phyloP scores from a whole-genome alignment of 192 early-diverging fungal species.

The Allomyces macrogynus region DNA sequence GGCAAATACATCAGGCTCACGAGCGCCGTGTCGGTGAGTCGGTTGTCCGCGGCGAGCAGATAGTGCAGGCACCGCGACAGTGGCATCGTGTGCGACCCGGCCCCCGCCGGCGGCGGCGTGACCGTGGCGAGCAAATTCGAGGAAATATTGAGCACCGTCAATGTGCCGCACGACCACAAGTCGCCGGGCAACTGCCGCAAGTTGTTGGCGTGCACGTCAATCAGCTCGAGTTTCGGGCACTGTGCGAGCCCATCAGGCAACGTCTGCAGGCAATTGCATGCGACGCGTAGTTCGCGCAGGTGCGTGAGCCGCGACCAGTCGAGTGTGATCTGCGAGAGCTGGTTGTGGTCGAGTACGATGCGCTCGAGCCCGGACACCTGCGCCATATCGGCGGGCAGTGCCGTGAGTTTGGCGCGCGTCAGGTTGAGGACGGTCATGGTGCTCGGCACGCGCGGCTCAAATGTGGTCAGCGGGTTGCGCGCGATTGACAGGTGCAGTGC shows the following conservation, averaged over 20 bases:
- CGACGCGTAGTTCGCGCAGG: conserved; percentile 20
- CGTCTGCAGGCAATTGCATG: no score
- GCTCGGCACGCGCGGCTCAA: conserved; percentile 35
- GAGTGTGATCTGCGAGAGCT: no score
- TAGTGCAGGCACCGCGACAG: conserved; percentile 29
- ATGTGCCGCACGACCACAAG: conserved; percentile 51
- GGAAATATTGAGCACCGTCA: conserved; percentile 50
- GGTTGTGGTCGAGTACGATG: no score
- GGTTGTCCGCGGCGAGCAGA: conserved; percentile 65
- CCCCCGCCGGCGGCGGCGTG: conserved; percentile 20
- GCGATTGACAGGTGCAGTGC: conserved; percentile 37
- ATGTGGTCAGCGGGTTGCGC: conserved; percentile 45
- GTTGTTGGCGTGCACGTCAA: conserved; percentile 57
- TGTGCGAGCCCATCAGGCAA: no score
- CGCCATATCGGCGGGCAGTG: conserved; percentile 47
- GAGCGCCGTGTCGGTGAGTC: conserved; percentile 61
- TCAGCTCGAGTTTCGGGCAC: no score
- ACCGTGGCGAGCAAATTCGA: conserved; percentile 49
- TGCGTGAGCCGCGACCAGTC: conserved; percentile 20
- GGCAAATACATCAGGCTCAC: conserved; percentile 46
- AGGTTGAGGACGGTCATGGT: conserved; percentile 30
- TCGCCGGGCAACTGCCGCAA: conserved; percentile 46
- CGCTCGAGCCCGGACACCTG: no score
- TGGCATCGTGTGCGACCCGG: conserved; percentile 23
- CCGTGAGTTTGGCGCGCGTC: conserved; percentile 38